phyloP scores from a whole-genome alignment of 2,329 filamentous ascomycete species.

The Apiospora hydei region DNA sequence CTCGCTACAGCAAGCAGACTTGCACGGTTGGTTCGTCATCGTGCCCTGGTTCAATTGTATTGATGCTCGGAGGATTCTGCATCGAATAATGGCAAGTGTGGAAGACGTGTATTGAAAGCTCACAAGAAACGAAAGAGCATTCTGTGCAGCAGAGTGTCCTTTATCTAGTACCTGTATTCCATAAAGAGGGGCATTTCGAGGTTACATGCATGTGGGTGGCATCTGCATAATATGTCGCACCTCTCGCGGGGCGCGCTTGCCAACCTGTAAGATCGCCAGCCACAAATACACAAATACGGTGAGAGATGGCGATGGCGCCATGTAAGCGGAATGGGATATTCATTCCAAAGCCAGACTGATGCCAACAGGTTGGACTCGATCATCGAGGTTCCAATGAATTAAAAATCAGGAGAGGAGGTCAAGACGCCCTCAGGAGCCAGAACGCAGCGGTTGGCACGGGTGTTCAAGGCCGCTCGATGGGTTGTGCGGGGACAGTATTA shows the following conservation, averaged over 20 bases:
- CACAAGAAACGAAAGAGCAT: neutral
- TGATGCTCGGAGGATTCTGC: neutral
- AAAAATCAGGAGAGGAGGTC: neutral
- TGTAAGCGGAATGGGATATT: too few relatives aligned
- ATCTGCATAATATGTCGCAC: neutral
- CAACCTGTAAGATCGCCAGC: neutral
- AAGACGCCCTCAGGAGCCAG: too few relatives aligned
- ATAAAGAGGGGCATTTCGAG: neutral
- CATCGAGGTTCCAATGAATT: neutral
- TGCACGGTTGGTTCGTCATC: neutral
- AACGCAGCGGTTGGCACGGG: too few relatives aligned
- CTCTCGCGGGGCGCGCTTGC: neutral
- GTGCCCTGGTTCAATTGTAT: neutral
- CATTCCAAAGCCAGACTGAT: neutral
- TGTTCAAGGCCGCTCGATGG: too few relatives aligned
- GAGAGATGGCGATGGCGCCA: neutral
- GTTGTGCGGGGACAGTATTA: neutral
- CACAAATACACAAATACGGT: constrained; percentile 7
- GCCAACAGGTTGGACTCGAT: neutral
- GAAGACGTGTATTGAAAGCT: neutral
- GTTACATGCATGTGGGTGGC: neutral
- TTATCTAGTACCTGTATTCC: neutral
- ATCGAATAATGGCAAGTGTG: neutral
- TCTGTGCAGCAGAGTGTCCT: neutral
- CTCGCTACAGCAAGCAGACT: neutral